Evolutionary conservation across 2,329 filamentous ascomycete genomes (phyloP).

Genomic region (Aspergillus sp.): DNA sequence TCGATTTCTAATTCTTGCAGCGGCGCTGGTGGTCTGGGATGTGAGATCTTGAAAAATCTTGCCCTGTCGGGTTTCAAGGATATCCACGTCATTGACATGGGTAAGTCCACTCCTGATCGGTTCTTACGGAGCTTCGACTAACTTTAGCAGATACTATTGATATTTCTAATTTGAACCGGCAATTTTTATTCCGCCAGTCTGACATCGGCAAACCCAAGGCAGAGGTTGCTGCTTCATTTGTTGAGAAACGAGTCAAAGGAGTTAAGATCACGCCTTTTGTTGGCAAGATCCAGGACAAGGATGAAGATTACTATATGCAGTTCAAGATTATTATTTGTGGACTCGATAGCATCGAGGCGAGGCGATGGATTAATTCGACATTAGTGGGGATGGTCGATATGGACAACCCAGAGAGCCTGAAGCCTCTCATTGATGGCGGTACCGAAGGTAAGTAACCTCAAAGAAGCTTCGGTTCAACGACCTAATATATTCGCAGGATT

Average conservation of each 20-base stretch:
- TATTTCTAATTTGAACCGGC: slow-evolving; percentile 94
- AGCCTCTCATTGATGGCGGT: slow-evolving; percentile 92
- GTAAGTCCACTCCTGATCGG: slow-evolving; percentile 45
- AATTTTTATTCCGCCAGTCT: slow-evolving; percentile 88
- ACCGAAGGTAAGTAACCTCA: slow-evolving; percentile 66
- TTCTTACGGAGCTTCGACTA: slow-evolving; percentile 4
- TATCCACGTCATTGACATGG: slow-evolving; percentile 99
- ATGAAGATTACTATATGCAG: slow-evolving; percentile 94
- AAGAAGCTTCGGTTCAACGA: not conserved
- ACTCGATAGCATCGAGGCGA: slow-evolving; percentile 92
- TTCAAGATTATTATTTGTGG: slow-evolving; percentile 94
- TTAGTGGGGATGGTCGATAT: slow-evolving; percentile 86
- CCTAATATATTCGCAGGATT: slow-evolving; percentile 60
- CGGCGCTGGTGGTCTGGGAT: slow-evolving; percentile 89
- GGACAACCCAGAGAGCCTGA: slow-evolving; percentile 78
- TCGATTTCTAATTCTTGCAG: slow-evolving; percentile 48
- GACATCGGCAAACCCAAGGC: slow-evolving; percentile 95
- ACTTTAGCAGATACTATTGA: slow-evolving; percentile 82
- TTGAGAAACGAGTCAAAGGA: slow-evolving; percentile 83
- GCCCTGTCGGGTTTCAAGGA: slow-evolving; percentile 94
- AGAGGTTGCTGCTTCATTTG: slow-evolving; percentile 86
- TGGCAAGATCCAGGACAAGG: slow-evolving; percentile 93
- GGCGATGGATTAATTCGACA: slow-evolving; percentile 97
- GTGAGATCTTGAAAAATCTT: slow-evolving; percentile 94
- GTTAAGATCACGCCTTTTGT: slow-evolving; percentile 94